Evolutionary conservation across 352 stramenopile species (phyloP), one percentile per base, ranked within the genome.

Genomic region (Halophytophthora batemanensis): DNA sequence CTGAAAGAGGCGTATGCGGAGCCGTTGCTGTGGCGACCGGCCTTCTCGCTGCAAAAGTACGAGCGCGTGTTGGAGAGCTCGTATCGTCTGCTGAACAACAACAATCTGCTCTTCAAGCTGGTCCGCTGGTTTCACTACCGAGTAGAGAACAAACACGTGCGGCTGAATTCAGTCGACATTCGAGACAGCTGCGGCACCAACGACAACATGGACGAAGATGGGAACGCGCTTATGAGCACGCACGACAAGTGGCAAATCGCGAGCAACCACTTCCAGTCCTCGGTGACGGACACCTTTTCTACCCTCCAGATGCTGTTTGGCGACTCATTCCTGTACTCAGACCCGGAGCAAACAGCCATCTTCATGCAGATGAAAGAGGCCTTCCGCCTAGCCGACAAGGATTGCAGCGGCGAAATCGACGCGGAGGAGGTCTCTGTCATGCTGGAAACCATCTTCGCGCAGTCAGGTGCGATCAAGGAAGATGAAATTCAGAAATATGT

Each of bases 291-390:
- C 18, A 74, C 69, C 7, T 84, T 84, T 31, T 48, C 69, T 14
- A 84, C 73, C 18, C 46, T 84, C 5, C 46, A 74, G 28, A 59
- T 66, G 47, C 64, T 84, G 17, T 84, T 84, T 37, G 66, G 73
- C 10, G 69, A 81, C 11, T 59, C 63, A 6, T 84, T 84, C 19
- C 37, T 77, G 28, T 84, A 84, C 49, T 61, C 73, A 1, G 73
- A 84, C 23, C 64, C 70, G 12, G 73, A 84, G 41, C 69, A 84
- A 35, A 84, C 73, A 0, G 73, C 73, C 8, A 56, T 84, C 34
- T 84, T 84, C 39, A 77, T 84, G 73, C 73, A 84, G 46, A 84
- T 84, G 61, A 84, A 84, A 38, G 73, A 84, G 31, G 73, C 73
- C 2, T 84, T 84, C 49, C 68, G 73, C 2, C 47, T 79, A 2